Percentiles rank a stretch among this genome's conserved stretches.
Evolutionary conservation across 306 rosid genomes (phyloP).

Genomic region (Betula pendula): DNA sequence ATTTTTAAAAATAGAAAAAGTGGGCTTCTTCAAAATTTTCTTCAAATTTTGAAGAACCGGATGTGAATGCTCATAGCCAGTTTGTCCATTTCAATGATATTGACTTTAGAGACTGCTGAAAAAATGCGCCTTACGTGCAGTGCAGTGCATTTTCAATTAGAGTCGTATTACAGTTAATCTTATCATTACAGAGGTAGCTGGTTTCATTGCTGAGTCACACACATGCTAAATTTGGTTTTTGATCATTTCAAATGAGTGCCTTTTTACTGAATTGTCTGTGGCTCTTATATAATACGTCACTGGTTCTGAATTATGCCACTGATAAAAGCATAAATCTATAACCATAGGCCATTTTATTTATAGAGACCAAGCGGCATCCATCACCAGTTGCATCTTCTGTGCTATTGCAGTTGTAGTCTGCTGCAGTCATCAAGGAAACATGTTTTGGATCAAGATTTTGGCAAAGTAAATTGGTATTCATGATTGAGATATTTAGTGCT

Average conservation of each 20-base stretch:
- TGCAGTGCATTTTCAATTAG: conserved; percentile 28
- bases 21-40: no score
- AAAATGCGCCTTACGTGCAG: conserved; percentile 13
- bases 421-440: conserved; percentile 42
- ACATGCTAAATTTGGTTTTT: conserved; percentile 38
- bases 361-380: neutral
- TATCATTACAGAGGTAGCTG: conserved; percentile 40
- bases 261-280: conserved; percentile 31
- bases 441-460: conserved; percentile 34
- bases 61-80: conserved; percentile 3
- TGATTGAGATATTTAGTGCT: conserved; percentile 23
- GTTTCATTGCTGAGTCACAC: conserved; percentile 35
- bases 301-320: neutral
- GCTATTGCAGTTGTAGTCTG: conserved; percentile 66
- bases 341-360: conserved; percentile 2
- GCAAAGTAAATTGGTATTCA: conserved; percentile 25
- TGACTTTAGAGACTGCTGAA: neutral
- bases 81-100: conserved; percentile 1
- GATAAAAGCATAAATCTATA: conserved; percentile 26
- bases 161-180: conserved; percentile 33
- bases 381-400: conserved; percentile 20
- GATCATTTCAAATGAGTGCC: conserved; percentile 31
- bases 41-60: no score
- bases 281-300: conserved; percentile 33
- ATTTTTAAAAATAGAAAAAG: no score